Conservation (phyloP, 352 stramenopile genomes). For the Thalassiosira livingstoniorum region DNA sequence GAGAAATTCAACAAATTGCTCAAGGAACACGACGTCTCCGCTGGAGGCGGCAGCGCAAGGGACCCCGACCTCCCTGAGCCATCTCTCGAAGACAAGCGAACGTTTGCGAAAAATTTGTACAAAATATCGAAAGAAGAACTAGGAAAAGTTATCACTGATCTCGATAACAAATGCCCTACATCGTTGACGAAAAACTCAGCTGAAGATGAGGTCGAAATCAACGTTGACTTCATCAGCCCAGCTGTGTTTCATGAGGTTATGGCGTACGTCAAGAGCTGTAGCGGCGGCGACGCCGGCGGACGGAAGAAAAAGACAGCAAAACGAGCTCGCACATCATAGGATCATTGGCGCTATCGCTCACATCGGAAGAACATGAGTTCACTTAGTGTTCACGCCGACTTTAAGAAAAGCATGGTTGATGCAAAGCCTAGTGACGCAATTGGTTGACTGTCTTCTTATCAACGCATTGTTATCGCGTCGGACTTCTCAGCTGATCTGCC, state of each 20-base stretch:
- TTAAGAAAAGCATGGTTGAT: too few relatives aligned
- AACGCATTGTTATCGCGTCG: too few relatives aligned
- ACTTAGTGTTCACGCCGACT: too few relatives aligned
- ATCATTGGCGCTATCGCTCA: background rate
- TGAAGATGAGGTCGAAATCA: conserved; percentile 86
- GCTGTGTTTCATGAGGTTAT: conserved; percentile 65
- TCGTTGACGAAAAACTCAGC: conserved; percentile 79
- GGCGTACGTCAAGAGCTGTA: conserved; percentile 50
- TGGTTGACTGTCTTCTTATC: too few relatives aligned
- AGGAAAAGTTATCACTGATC: conserved; percentile 78
- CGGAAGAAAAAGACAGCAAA: conserved; percentile 50
- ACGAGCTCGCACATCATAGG: background rate
- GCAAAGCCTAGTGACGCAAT: too few relatives aligned
- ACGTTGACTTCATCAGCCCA: conserved; percentile 81
- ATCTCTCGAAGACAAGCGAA: conserved; percentile 79
- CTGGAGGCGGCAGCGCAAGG: conserved; percentile 33
- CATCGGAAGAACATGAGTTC: too few relatives aligned
- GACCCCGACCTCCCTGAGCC: conserved; percentile 37
- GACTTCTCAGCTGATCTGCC: too few relatives aligned
- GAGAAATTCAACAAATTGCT: conserved; percentile 81
- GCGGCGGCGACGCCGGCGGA: conserved; percentile 18
- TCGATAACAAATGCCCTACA: conserved; percentile 81
- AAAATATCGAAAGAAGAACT: conserved; percentile 86
- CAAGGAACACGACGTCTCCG: conserved; percentile 18
- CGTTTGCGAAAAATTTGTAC: conserved; percentile 85